These are phyloP conservation scores for Nothophoma quercina DNA, from an alignment of 2,329 filamentous ascomycete genomes.

Conservation along the genomic window DNA sequence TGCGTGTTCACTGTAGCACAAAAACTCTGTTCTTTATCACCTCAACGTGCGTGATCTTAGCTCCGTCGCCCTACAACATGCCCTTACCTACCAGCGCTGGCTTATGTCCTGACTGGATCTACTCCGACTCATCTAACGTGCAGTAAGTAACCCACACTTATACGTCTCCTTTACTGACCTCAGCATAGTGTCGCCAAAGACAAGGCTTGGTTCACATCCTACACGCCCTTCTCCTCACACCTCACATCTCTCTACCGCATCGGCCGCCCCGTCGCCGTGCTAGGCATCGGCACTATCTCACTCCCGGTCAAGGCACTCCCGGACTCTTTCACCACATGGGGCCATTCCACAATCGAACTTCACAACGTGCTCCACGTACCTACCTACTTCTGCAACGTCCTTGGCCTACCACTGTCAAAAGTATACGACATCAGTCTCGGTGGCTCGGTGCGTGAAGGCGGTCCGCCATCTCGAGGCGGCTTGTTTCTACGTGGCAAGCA, in stretches of 20 bases:
- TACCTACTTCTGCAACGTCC: slow-evolving; percentile 3
- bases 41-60: not conserved
- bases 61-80: not conserved
- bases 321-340: not conserved
- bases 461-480: not conserved
- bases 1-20: not conserved
- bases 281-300: slow-evolving; percentile 10
- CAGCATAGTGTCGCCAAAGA: not conserved
- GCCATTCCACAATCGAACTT: slow-evolving; percentile 1
- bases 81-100: too few species aligned
- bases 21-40: not conserved
- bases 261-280: not conserved
- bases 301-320: slow-evolving; percentile 2
- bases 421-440: not conserved
- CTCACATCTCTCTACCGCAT: slow-evolving; percentile 1
- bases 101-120: slow-evolving; percentile 9
- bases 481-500: not conserved
- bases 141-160: not conserved
- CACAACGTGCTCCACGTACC: slow-evolving; percentile 9
- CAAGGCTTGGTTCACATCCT: slow-evolving; percentile 4
- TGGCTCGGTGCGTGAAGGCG: not conserved
- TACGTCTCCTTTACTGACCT: not conserved
- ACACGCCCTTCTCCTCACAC: slow-evolving; percentile 1
- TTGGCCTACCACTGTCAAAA: not conserved
- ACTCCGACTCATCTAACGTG: slow-evolving; percentile 4